Conservation (phyloP, 2,329 filamentous ascomycete genomes). For the Cyphellophora europaea region DNA sequence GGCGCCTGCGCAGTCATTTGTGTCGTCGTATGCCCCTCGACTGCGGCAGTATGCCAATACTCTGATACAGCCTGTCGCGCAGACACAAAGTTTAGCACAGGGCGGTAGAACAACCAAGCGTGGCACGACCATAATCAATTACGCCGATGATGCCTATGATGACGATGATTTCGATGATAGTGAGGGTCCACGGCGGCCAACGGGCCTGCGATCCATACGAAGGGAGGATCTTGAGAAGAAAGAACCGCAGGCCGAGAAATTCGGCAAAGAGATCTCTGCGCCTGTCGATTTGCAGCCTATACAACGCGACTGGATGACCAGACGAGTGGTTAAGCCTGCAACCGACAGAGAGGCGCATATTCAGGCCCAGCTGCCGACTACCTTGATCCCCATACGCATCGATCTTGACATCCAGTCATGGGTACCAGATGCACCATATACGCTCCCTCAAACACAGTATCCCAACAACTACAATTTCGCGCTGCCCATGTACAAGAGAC, state of each 20-base stretch:
- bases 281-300: conserved; percentile 83
- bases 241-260: conserved; percentile 60
- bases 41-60: conserved; percentile 87
- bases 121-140: conserved; percentile 93
- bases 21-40: conserved; percentile 84
- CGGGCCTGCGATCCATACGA: conserved; percentile 72
- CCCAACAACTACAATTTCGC: conserved; percentile 49
- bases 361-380: conserved; percentile 71
- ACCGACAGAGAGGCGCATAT: conserved; percentile 54
- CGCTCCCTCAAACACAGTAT: conserved; percentile 28
- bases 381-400: conserved; percentile 89
- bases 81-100: conserved; percentile 56
- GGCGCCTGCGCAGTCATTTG: conserved; percentile 71
- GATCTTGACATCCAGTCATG: conserved; percentile 82
- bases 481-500: conserved; percentile 67
- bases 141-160: conserved; percentile 91
- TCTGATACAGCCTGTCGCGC: conserved; percentile 74
- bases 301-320: conserved; percentile 93
- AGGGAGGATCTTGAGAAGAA: conserved; percentile 63
- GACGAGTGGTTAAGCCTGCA: conserved; percentile 42
- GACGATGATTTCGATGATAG: conserved; percentile 55
- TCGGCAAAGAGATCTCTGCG: conserved; percentile 69
- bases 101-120: conserved; percentile 85
- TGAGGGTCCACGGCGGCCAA: conserved; percentile 61
- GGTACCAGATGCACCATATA: conserved; percentile 37